Evolutionary conservation across 768 basidiomycete genomes (phyloP).

Genomic region (Termitomyces eurrhizus): DNA sequence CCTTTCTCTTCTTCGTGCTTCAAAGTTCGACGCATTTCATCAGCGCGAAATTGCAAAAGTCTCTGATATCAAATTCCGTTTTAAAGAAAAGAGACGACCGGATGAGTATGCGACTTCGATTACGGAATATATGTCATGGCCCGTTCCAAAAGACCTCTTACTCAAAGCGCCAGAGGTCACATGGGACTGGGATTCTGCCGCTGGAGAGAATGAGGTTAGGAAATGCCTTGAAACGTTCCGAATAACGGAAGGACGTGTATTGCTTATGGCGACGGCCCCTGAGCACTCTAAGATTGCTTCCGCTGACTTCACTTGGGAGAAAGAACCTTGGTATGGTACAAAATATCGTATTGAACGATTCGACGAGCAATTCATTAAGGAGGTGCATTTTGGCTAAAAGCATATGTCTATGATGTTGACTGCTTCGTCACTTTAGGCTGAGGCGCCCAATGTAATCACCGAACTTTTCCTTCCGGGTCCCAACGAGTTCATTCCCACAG

Average conservation of each 20-base stretch:
- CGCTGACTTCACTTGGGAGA: constrained; percentile 51
- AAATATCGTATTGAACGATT: constrained; percentile 74
- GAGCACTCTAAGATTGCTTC: constrained; percentile 49
- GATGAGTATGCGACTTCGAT: constrained; percentile 78
- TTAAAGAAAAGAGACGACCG: constrained; percentile 78
- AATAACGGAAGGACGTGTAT: constrained; percentile 59
- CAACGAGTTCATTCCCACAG: constrained; percentile 89
- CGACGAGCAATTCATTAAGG: constrained; percentile 55
- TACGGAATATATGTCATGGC: constrained; percentile 72
- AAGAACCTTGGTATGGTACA: constrained; percentile 93
- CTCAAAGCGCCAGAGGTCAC: constrained; percentile 68
- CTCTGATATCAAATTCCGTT: constrained; percentile 74
- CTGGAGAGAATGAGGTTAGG: constrained; percentile 48
- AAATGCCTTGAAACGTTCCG: constrained; percentile 59
- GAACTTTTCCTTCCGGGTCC: constrained; percentile 78
- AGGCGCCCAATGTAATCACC: constrained; percentile 54
- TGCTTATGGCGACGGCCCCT: constrained; percentile 76
- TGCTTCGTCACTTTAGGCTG: constrained; percentile 41
- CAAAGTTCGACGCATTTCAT: constrained; percentile 57
- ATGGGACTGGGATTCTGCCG: constrained; percentile 65
- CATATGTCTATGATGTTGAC: not conserved
- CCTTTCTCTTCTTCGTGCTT: constrained; percentile 60
- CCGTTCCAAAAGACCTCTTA: constrained; percentile 73
- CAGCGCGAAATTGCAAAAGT: constrained; percentile 76
- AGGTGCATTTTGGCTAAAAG: constrained; percentile 30